phyloP scores from a whole-genome alignment of 2,329 filamentous ascomycete species.

The Hymenoscyphus fructigenus region DNA sequence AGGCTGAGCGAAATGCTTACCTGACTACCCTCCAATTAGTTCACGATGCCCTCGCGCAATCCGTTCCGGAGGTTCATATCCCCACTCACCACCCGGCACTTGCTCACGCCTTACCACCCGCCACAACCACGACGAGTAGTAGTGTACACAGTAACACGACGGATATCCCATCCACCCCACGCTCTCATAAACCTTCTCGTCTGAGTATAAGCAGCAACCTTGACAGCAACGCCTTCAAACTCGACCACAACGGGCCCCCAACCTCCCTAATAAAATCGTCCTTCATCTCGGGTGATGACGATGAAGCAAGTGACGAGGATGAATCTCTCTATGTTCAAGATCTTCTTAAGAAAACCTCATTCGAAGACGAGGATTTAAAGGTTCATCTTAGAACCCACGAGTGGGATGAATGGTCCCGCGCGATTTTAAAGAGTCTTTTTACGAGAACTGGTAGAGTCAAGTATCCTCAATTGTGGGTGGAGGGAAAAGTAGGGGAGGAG shows the following conservation, averaged over 20 bases:
- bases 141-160: background rate
- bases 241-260: background rate
- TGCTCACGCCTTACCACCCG: background rate
- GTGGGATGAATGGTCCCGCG: constrained; percentile 9
- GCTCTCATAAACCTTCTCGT: no score
- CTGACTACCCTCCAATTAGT: constrained; percentile 7
- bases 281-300: constrained; percentile 10
- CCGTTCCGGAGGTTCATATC: background rate
- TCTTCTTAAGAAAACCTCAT: background rate
- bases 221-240: background rate
- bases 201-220: background rate
- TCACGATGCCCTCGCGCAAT: constrained; percentile 6
- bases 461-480: constrained; percentile 5
- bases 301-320: constrained; percentile 9
- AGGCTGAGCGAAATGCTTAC: constrained; percentile 12
- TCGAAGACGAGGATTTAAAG: constrained; percentile 8
- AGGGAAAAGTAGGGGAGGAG: constrained; percentile 3
- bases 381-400: constrained; percentile 7
- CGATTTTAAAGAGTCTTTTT: constrained; percentile 7
- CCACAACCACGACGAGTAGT: background rate
- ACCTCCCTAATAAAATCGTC: constrained; percentile 5
- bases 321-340: constrained; percentile 15
- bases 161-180: background rate
- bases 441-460: constrained; percentile 4
- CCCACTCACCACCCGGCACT: background rate